Base-by-base conservation (phyloP, 208 protist species). In the Crithidia fasciculata region DNA sequence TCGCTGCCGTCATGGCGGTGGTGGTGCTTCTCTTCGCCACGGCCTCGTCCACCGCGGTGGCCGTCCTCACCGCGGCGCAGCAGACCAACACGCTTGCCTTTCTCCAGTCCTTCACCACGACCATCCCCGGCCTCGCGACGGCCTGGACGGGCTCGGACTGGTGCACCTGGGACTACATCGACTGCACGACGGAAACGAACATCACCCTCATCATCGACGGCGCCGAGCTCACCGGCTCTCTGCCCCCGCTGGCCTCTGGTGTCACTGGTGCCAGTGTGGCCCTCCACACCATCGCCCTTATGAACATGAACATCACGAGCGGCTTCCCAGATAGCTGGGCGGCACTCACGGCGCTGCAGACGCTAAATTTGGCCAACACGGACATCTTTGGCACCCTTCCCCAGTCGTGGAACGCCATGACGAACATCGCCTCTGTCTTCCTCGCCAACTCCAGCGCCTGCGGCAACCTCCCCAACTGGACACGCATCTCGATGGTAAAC, bases 401-500 rank as follows among this genome's bases (percentile, higher is more conserved):
- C 28, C 3, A 12, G 15, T 5, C 39, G 41, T 78, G 73, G 73
- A 72, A 53, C 36, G 47, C 56, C n/a, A 78, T 73, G 18, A 39
- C n/a, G 39, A 39, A 37, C 0, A 13, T 78, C 8, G 8, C 19
- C 39, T 45, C 37, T 18, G 13, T 78, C 50, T n/a, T 36, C n/a
- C 16, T 73, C 2, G 37, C 3, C 13, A 64, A 73, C 43, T 39
- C 47, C 49, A 59, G 59, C 37, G 65, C 66, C 16, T 78, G 73
- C 40, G 73, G 73, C 54, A 69, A 45, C 36, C 63, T 81, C 50
- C 76, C 76, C 49, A 58, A 60, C 63, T 81, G 70, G 70, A 72
- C 64, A 18, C 61, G n/a, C 43, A 5, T 6, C 9, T 43, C 53
- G 5, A 52, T 81, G 52, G 15, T 40, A 8, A 68, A n/a, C 9